Percentiles rank a stretch among this genome's conserved stretches.
phyloP scores from a whole-genome alignment of 129 eudicot species.

The Helianthus annuus region HanXRQr2.0-SUNRISE NC_035435.2:93554056-93554555 shows the following conservation, averaged over 20 bases:
- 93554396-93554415: not conserved
- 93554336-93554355: slow-evolving; percentile 72
- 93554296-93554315: slow-evolving; percentile 63
- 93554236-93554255: slow-evolving; percentile 69
- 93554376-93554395: not conserved
- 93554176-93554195: not conserved
- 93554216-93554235: slow-evolving; percentile 24
- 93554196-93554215: slow-evolving; percentile 7
- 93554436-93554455: not conserved
- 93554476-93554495: not conserved
- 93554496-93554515: not conserved
- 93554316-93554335: slow-evolving; percentile 68
- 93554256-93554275: slow-evolving; percentile 59
- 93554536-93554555: too few species aligned
- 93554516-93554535: too few species aligned
- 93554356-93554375: slow-evolving; percentile 63
- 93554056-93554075: slow-evolving; percentile 8
- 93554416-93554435: not conserved
- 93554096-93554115: not conserved
- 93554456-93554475: not conserved
- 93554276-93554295: slow-evolving; percentile 71
- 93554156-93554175: not conserved
- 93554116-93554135: not conserved
- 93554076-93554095: not conserved
- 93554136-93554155: not conserved